Conservation (phyloP, 257 asterid species). For the Nicotiana obtusifolia region DNA sequence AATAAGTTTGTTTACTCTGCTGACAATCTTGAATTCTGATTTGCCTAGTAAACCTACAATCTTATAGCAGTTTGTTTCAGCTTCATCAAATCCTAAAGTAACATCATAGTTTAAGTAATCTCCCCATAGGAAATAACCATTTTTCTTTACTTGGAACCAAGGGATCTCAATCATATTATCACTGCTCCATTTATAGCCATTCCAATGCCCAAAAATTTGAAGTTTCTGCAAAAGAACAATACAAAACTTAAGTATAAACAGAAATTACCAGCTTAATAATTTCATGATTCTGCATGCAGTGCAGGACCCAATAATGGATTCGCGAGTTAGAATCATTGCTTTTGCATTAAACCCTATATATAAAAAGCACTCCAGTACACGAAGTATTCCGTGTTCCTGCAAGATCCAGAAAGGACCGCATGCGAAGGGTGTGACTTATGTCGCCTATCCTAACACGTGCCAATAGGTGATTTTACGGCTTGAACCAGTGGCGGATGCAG, state of each 20-base stretch:
- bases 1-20: constrained; percentile 20
- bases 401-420: no score
- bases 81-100: constrained; percentile 15
- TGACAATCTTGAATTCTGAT: constrained; percentile 32
- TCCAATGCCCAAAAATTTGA: constrained; percentile 24
- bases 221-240: constrained; percentile 19
- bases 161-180: constrained; percentile 9
- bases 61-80: constrained; percentile 14
- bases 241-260: neutral
- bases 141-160: constrained; percentile 31
- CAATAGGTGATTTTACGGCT: no score
- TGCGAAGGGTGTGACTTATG: no score
- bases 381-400: no score
- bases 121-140: constrained; percentile 19
- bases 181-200: constrained; percentile 23
- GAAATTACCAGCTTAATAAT: no score
- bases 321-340: no score
- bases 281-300: no score
- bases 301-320: no score
- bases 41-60: constrained; percentile 25
- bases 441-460: no score
- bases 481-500: no score
- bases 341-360: no score
- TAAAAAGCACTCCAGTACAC: no score
- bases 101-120: constrained; percentile 19